A percentile compares a stretch with the other conserved stretches of the same genome.
Conservation (phyloP, 441 rosid genomes). For the Populus hybrid region DNA sequence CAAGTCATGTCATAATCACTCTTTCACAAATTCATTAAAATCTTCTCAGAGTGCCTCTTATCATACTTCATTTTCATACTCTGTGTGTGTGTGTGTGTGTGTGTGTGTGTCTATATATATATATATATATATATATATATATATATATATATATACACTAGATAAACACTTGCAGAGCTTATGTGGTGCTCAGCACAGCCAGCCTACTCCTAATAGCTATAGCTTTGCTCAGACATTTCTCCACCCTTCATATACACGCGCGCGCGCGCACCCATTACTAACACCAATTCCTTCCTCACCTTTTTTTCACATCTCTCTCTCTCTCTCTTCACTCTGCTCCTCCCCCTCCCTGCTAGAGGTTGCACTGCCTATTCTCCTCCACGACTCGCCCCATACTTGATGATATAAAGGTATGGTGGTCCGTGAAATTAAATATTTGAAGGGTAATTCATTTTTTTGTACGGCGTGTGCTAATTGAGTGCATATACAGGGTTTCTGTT, state of each 20-base stretch:
- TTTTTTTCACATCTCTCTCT: background rate
- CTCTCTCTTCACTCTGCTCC: background rate
- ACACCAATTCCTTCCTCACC: background rate
- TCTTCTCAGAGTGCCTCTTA: conserved; percentile 1
- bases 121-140: background rate
- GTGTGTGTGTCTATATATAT: background rate
- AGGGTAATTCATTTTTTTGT: conserved; percentile 5
- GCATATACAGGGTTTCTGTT: too few relatives aligned
- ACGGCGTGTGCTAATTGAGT: background rate
- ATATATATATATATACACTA: background rate
- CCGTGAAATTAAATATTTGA: conserved; percentile 6
- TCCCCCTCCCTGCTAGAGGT: background rate
- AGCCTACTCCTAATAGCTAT: background rate
- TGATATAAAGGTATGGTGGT: conserved; percentile 30
- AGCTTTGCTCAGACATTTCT: background rate
- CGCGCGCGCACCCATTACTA: background rate
- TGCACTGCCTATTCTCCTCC: conserved; percentile 15
- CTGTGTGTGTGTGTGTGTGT: background rate
- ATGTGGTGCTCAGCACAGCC: background rate
- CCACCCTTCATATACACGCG: background rate
- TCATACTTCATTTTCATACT: background rate
- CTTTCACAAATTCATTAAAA: background rate
- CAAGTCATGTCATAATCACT: conserved; percentile 5
- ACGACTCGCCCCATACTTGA: conserved; percentile 33
- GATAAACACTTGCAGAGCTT: background rate